Conservation (phyloP, 2,329 filamentous ascomycete genomes). For the Neofusicoccum sp. region DNA sequence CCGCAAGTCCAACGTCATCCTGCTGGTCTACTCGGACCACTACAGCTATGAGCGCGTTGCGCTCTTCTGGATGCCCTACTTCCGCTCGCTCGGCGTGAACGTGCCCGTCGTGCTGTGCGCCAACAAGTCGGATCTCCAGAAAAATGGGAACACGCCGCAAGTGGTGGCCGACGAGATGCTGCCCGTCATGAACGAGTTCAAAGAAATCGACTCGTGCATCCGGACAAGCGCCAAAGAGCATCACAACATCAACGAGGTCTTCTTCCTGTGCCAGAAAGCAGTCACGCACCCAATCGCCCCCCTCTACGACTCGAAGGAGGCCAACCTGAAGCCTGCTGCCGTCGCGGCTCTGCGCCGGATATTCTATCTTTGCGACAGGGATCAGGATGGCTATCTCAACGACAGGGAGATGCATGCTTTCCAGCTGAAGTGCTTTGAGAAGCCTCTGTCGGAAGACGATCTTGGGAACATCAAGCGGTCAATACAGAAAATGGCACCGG, state of each 20-base stretch:
- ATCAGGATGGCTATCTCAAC: constrained; percentile 89
- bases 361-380: constrained; percentile 94
- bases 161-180: constrained; percentile 97
- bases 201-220: constrained; percentile 98
- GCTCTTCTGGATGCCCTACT: constrained; percentile 98
- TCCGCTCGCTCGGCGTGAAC: constrained; percentile 96
- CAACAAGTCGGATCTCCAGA: constrained; percentile 90
- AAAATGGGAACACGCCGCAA: constrained; percentile 72
- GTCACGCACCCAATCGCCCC: constrained; percentile 96
- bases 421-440: constrained; percentile 88
- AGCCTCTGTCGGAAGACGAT: constrained; percentile 76
- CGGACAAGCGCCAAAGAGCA: constrained; percentile 89
- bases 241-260: constrained; percentile 88
- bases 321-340: constrained; percentile 79
- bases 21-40: constrained; percentile 95
- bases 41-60: constrained; percentile 98
- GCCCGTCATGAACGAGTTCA: constrained; percentile 96
- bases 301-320: constrained; percentile 93
- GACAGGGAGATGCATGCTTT: constrained; percentile 90
- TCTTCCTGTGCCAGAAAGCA: constrained; percentile 97
- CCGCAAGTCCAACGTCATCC: constrained; percentile 92
- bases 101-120: constrained; percentile 95
- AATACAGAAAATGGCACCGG: constrained; percentile 67
- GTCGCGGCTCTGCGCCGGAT: constrained; percentile 83
- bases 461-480: constrained; percentile 88